phyloP scores from a whole-genome alignment of 768 basidiomycete genomes.

The Tulasnella sp. region DNA sequence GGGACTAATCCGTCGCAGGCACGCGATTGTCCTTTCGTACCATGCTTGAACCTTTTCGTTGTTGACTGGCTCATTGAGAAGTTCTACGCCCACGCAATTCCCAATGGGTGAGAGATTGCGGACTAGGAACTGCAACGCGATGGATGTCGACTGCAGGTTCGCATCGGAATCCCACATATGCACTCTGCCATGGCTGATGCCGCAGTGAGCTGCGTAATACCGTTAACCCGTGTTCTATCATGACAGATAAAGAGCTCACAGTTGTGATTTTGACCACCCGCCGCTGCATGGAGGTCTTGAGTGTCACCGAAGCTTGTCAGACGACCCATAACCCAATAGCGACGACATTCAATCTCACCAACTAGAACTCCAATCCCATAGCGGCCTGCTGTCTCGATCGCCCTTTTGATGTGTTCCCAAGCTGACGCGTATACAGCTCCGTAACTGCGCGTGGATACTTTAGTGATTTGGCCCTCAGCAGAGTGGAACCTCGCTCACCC shows the following conservation, averaged over 20 bases:
- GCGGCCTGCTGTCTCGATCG: conserved; percentile 54
- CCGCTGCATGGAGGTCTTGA: conserved; percentile 67
- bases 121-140: conserved; percentile 37
- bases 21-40: conserved; percentile 56
- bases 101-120: conserved; percentile 33
- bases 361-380: conserved; percentile 70
- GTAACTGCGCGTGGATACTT: neutral
- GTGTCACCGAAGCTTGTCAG: neutral
- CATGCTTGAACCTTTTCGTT: conserved; percentile 50
- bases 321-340: neutral
- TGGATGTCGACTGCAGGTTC: conserved; percentile 36
- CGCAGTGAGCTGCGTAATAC: conserved; percentile 20
- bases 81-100: conserved; percentile 54
- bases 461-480: neutral
- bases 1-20: conserved; percentile 49
- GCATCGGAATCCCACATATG: conserved; percentile 33
- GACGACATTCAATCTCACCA: conserved; percentile 41
- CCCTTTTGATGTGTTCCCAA: conserved; percentile 58
- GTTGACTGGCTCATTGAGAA: conserved; percentile 60
- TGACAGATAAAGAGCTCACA: neutral
- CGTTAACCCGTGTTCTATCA: neutral
- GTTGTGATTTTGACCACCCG: conserved; percentile 70
- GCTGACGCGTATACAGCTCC: conserved; percentile 47
- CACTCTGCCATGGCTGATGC: conserved; percentile 29
- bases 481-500: conserved; percentile 29